Evolutionary conservation across 1,284 basidiomycete genomes (phyloP), one percentile per base, ranked within the genome.

Genomic region (Megacollybia platyphylla): DNA sequence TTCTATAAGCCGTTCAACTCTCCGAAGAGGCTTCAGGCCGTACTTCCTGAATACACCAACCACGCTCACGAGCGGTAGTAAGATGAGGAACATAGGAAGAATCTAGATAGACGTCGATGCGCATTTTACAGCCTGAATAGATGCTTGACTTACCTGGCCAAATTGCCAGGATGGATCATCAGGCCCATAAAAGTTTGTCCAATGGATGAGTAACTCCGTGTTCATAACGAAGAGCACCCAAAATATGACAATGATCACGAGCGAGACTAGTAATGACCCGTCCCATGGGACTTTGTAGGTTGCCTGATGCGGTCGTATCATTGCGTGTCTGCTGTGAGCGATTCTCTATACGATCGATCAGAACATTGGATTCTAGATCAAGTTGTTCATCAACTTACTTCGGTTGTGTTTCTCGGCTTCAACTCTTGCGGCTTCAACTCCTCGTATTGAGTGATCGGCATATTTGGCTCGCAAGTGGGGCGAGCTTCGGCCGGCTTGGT

Each of bases 181-280:
- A 34, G 39, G 32, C 10, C 5, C 47, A 51, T 50, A 52, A 48
- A 62, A 59, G 43, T 51, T 44, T 36, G 54, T 55, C 45, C 44
- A 47, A 40, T 32, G 40, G 26, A 56, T 54, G 39, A 57, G 48
- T 13, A 56, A 48, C 47, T 57, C 55, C 15, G 51, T 56, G 36
- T 57, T 55, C 50, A 56, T 47, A 13, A 56, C 53, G 9, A 48
- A 44, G 11, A 53, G 9, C 4, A 38, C 37, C 54, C 54, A 57
- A 6, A 53, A 34, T 15, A 52, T 44, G 7, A 49, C n/a, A 9
- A 53, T 46, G 4, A 53, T 39, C 4, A 44, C 9, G 15, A 55
- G 31, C 27, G 50, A 43, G 6, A 52, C 30, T 20, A 55, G 38
- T 15, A 52, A 27, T 32, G 38, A 39, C 42, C 41, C 41, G 32